phyloP scores from a whole-genome alignment of 1,284 basidiomycete species.

The Leccinum idahoense region DNA sequence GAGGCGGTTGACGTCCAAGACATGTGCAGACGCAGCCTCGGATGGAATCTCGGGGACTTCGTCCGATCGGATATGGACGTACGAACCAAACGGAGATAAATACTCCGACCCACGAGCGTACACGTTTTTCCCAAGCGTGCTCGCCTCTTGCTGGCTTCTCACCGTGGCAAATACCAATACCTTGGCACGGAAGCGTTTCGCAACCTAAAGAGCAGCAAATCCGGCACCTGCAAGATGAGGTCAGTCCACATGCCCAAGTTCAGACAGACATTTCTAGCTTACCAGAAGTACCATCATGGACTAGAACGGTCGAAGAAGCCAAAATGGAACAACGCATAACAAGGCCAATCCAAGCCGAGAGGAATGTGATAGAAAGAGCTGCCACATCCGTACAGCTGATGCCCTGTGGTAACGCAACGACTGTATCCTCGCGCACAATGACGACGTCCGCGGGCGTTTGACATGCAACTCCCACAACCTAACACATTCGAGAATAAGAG shows the following conservation, averaged over 20 bases:
- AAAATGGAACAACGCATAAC: conserved; percentile 16
- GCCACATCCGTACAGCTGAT: conserved; percentile 16
- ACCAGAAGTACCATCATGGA: conserved; percentile 28
- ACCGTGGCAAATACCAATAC: conserved; percentile 23
- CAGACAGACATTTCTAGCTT: neutral
- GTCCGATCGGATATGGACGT: conserved; percentile 21
- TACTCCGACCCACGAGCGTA: conserved; percentile 17
- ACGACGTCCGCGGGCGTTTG: conserved; percentile 13
- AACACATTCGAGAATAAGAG: neutral
- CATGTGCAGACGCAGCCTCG: conserved; percentile 13
- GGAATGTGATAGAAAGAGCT: conserved; percentile 17
- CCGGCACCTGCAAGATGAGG: conserved; percentile 12
- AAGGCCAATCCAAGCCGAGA: conserved; percentile 27
- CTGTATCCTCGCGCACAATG: conserved; percentile 11
- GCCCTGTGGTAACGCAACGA: conserved; percentile 14
- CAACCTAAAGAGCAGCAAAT: conserved; percentile 19
- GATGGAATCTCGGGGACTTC: conserved; percentile 16
- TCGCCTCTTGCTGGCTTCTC: conserved; percentile 7
- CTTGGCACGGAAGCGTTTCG: conserved; percentile 15
- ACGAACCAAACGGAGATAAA: conserved; percentile 24
- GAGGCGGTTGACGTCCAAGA: conserved; percentile 17
- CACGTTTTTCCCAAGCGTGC: conserved; percentile 13
- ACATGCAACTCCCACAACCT: conserved; percentile 16
- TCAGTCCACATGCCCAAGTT: conserved; percentile 5
- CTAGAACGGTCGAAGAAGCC: conserved; percentile 20